Conservation (phyloP, 164 flowering plant species). For the Liquidambar formosana region DNA sequence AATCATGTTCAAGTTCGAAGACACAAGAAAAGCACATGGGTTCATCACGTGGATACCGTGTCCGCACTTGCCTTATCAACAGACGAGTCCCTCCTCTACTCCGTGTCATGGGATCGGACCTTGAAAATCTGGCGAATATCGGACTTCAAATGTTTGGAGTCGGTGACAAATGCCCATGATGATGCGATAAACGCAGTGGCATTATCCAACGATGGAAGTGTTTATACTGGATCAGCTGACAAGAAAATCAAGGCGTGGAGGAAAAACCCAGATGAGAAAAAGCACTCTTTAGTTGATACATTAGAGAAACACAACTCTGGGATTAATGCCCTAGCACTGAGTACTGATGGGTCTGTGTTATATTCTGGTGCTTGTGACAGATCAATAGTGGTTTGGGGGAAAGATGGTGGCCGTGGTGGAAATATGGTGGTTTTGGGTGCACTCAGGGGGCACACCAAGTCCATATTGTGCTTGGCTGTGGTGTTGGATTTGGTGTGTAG, state of each 20-base stretch:
- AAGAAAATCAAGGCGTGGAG: conserved; percentile 81
- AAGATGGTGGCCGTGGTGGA: conserved; percentile 17
- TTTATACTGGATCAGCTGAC: conserved; percentile 94
- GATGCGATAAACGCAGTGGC: conserved; percentile 85
- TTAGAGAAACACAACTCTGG: conserved; percentile 72
- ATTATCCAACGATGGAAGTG: conserved; percentile 50
- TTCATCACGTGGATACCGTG: conserved; percentile 77
- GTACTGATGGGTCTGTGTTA: conserved; percentile 51
- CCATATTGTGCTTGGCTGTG: conserved; percentile 67
- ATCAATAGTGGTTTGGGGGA: conserved; percentile 76
- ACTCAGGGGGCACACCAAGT: conserved; percentile 66
- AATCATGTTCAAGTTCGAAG: conserved; percentile 69
- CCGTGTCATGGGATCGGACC: conserved; percentile 91
- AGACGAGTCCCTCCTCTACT: conserved; percentile 67
- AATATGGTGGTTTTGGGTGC: conserved; percentile 55
- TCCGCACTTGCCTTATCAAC: conserved; percentile 68
- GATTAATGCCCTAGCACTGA: conserved; percentile 76
- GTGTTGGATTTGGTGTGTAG: conserved; percentile 60
- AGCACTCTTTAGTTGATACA: conserved; percentile 49
- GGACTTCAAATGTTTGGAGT: conserved; percentile 79
- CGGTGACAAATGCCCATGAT: conserved; percentile 71
- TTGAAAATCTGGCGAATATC: conserved; percentile 73
- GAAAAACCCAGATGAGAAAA: conserved; percentile 41
- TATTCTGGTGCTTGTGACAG: conserved; percentile 82
- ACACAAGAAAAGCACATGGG: conserved; percentile 81